phyloP scores from a whole-genome alignment of 108 stramenopile genomes.

The Nannochloropsis granulata region DNA sequence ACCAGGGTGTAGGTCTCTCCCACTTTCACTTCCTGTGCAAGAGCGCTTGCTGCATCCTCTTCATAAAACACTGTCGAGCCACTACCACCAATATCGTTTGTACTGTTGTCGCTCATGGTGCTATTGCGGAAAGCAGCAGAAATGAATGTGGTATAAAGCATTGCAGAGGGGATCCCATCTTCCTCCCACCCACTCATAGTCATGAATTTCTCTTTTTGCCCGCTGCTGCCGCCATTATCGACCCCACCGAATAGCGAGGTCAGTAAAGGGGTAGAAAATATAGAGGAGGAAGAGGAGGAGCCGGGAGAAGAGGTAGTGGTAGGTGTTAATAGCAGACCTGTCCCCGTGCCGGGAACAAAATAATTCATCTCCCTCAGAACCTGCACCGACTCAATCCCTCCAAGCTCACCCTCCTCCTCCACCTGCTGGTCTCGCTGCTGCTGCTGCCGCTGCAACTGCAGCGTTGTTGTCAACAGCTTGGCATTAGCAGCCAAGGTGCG shows the following conservation, averaged over 20 bases:
- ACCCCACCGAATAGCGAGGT: neutral
- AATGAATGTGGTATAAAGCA: neutral
- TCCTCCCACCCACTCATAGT: neutral
- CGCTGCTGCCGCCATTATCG: neutral
- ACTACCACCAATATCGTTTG: neutral
- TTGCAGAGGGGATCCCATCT: neutral
- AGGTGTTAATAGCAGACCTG: neutral
- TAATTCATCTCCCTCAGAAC: neutral
- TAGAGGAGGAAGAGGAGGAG: neutral
- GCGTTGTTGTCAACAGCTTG: neutral
- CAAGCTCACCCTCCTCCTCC: neutral
- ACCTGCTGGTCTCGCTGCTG: neutral
- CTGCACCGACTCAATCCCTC: neutral
- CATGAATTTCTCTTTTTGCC: neutral
- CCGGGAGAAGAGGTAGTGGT: neutral
- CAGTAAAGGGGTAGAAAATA: neutral
- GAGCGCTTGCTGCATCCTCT: neutral
- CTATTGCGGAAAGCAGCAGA: neutral
- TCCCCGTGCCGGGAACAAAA: neutral
- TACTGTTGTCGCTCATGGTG: neutral
- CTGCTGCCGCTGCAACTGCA: neutral
- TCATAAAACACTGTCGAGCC: neutral
- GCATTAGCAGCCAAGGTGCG: neutral
- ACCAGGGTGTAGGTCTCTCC: neutral
- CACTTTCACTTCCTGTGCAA: neutral